Percentiles rank a stretch among this genome's conserved stretches.
Conservation (phyloP, 305 asterid species). For the Plantago coronopus region DNA sequence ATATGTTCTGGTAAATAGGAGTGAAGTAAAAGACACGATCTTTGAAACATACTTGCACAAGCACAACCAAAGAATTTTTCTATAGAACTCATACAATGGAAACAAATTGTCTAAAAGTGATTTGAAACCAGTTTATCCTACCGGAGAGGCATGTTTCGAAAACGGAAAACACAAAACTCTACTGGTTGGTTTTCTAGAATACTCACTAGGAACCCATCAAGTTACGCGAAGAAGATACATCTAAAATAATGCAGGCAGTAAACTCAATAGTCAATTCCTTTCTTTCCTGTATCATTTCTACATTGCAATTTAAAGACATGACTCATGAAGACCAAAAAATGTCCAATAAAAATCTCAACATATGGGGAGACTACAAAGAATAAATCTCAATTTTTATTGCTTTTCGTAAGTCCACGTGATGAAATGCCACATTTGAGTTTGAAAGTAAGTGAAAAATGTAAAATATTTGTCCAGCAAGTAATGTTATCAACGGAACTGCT, state of each 20-base stretch:
- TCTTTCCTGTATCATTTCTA: not conserved
- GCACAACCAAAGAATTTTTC: not conserved
- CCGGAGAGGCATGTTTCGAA: too few species aligned
- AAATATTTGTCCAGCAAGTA: slow-evolving; percentile 2
- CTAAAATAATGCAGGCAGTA: not conserved
- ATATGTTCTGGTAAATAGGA: not conserved
- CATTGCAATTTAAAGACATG: not conserved
- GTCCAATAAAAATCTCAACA: slow-evolving; percentile 9
- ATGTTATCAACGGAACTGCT: slow-evolving; percentile 4
- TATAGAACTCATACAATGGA: not conserved
- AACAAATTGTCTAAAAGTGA: not conserved
- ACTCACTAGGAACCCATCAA: not conserved
- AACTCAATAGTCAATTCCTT: not conserved
- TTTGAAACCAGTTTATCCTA: too few species aligned
- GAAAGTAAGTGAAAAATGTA: not conserved
- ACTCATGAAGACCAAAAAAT: slow-evolving; percentile 10
- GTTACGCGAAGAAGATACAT: not conserved
- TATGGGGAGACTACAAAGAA: not conserved
- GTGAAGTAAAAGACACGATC: not conserved
- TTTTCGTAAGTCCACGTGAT: too few species aligned
- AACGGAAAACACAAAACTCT: not conserved
- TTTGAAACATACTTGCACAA: not conserved
- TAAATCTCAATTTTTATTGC: too few species aligned
- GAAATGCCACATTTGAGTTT: too few species aligned
- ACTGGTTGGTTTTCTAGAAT: not conserved